Evolutionary conservation across 352 stramenopile genomes (phyloP).

Genomic region (Globisporangium orthogonon): DNA sequence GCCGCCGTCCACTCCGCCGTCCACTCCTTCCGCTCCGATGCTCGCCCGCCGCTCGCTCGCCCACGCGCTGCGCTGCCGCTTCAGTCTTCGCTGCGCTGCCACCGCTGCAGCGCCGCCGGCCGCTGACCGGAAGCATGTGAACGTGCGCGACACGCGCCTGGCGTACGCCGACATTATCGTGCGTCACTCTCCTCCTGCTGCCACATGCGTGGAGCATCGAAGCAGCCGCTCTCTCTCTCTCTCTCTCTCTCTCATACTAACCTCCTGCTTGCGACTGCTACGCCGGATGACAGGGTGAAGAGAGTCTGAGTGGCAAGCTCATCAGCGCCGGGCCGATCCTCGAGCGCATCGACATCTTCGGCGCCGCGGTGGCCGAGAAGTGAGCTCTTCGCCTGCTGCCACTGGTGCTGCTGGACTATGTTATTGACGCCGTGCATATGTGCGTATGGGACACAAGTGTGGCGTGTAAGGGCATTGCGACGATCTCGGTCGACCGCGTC

Average conservation of each 20-base stretch:
- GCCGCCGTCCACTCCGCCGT: too few relatives aligned
- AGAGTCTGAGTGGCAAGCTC: conserved; percentile 41
- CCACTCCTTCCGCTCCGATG: not conserved
- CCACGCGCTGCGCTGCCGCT: conserved; percentile 10
- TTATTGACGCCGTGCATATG: not conserved
- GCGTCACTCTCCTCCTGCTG: conserved; percentile 4
- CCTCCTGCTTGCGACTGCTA: not conserved
- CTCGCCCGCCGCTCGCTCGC: not conserved
- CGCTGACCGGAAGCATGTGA: conserved; percentile 29
- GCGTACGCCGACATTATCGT: conserved; percentile 63
- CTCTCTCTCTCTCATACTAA: not conserved
- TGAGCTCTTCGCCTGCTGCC: conserved; percentile 10
- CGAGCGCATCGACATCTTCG: conserved; percentile 57
- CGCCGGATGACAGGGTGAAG: conserved; percentile 25
- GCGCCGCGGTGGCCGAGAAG: conserved; percentile 57
- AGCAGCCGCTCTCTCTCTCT: too few relatives aligned
- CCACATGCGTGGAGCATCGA: not conserved
- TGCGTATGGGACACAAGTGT: conserved; percentile 19
- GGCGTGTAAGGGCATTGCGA: conserved; percentile 50
- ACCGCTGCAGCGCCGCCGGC: conserved; percentile 23
- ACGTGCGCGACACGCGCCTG: conserved; percentile 41
- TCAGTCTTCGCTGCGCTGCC: not conserved
- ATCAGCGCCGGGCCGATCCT: conserved; percentile 45
- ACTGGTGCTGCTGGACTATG: not conserved
- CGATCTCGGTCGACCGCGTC: conserved; percentile 62